Conservation (phyloP, 495 filamentous ascomycete species). For the Amniculicola lignicola region DNA sequence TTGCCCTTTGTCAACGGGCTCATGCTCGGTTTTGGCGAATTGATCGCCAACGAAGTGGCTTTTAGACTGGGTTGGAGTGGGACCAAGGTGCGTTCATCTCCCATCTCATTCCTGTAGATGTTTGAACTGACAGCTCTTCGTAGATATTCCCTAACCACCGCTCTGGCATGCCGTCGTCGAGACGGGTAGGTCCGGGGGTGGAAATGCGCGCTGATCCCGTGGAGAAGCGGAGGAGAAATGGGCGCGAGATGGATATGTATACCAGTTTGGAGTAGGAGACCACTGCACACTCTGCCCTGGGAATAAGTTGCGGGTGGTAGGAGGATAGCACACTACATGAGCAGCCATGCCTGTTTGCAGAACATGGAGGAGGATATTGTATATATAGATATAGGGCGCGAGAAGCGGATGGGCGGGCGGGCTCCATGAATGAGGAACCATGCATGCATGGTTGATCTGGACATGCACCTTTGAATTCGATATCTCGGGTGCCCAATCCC, state of each 20-base stretch:
- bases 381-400: too few species aligned
- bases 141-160: conserved; percentile 67
- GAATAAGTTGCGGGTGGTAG: too few species aligned
- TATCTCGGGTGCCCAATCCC: too few species aligned
- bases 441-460: too few species aligned
- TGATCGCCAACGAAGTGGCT: conserved; percentile 92
- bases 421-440: too few species aligned
- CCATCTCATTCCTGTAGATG: background rate
- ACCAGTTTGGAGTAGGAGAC: conserved; percentile 47
- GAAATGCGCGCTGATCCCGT: conserved; percentile 56
- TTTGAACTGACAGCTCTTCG: background rate
- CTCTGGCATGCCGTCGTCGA: conserved; percentile 46
- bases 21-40: conserved; percentile 96
- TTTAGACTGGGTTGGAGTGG: conserved; percentile 89
- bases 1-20: conserved; percentile 96
- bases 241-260: conserved; percentile 49
- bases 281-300: too few species aligned
- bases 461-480: too few species aligned
- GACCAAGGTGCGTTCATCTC: conserved; percentile 70
- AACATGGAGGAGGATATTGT: too few species aligned
- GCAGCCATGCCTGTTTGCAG: too few species aligned
- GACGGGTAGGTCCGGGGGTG: conserved; percentile 63
- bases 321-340: too few species aligned
- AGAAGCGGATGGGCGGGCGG: too few species aligned
- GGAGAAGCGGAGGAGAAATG: conserved; percentile 47